Conservation (phyloP, 139 green algal genomes). For the Gonium pectorale region DNA sequence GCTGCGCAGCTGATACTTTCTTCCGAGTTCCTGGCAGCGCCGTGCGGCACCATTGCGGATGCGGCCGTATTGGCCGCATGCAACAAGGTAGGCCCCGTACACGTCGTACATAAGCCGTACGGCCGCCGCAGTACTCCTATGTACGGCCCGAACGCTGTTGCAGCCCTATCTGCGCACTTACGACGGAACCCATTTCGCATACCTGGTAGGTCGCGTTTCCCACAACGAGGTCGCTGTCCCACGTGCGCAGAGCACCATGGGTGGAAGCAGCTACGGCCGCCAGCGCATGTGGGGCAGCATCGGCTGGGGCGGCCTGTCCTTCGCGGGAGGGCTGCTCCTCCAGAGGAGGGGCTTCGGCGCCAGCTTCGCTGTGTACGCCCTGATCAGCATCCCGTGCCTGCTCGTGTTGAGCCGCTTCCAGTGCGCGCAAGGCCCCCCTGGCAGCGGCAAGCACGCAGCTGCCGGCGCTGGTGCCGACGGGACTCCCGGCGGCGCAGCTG, state of each 20-base stretch:
- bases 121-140: too few species aligned
- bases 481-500: too few species aligned
- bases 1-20: slow-evolving; percentile 27
- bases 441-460: background rate
- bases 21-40: slow-evolving; percentile 42
- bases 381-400: slow-evolving; percentile 24
- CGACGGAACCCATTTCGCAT: too few species aligned
- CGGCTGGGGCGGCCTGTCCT: slow-evolving; percentile 46
- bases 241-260: too few species aligned
- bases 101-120: too few species aligned
- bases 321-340: slow-evolving; percentile 34
- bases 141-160: too few species aligned
- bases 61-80: slow-evolving; percentile 38
- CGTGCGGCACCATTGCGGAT: slow-evolving; percentile 41
- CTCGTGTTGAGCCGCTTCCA: background rate
- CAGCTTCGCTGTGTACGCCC: slow-evolving; percentile 41
- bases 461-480: too few species aligned
- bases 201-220: too few species aligned
- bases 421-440: background rate
- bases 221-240: too few species aligned
- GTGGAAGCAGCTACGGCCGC: slow-evolving; percentile 53
- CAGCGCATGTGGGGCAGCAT: slow-evolving; percentile 54
- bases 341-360: slow-evolving; percentile 32
- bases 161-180: too few species aligned
- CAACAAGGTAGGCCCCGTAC: slow-evolving; percentile 31